Evolutionary conservation across 495 filamentous ascomycete species (phyloP).

Genomic region (Talaromyces ruber): DNA sequence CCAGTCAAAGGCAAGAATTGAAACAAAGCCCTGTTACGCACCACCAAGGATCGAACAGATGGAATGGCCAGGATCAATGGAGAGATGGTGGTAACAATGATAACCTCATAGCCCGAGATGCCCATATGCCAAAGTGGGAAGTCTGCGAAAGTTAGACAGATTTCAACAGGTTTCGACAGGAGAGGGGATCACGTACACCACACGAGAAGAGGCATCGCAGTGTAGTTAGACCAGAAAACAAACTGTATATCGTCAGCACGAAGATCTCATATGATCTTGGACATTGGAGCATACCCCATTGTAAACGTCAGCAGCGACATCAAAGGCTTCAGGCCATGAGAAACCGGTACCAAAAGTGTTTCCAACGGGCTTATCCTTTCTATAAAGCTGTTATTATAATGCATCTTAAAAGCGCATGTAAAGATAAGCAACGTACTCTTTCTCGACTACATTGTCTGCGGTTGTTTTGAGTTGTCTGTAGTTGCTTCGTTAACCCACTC

Average conservation of each 20-base stretch:
- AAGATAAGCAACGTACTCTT: slow-evolving; percentile 56
- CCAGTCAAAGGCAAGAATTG: slow-evolving; percentile 73
- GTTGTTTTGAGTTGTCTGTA: slow-evolving; percentile 49
- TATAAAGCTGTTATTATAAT: slow-evolving; percentile 24
- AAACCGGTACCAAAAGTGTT: slow-evolving; percentile 66
- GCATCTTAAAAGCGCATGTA: neutral
- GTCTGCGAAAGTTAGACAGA: slow-evolving; percentile 40
- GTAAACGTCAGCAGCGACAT: slow-evolving; percentile 84
- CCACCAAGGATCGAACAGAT: slow-evolving; percentile 56
- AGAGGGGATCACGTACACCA: slow-evolving; percentile 65
- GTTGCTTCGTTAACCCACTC: slow-evolving; percentile 30
- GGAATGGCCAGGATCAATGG: slow-evolving; percentile 72
- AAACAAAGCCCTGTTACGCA: slow-evolving; percentile 56
- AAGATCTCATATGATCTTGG: slow-evolving; percentile 6
- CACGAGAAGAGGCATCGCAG: slow-evolving; percentile 74
- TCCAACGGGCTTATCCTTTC: slow-evolving; percentile 67
- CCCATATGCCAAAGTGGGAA: slow-evolving; percentile 99
- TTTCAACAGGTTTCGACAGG: neutral
- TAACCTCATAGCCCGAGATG: slow-evolving; percentile 90
- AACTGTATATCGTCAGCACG: slow-evolving; percentile 50
- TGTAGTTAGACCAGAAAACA: slow-evolving; percentile 92
- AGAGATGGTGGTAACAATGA: slow-evolving; percentile 76
- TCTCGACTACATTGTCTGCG: slow-evolving; percentile 75
- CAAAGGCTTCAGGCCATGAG: slow-evolving; percentile 63
- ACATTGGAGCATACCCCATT: slow-evolving; percentile 59